phyloP scores from a whole-genome alignment of 2,329 filamentous ascomycete genomes.

The Ilyonectria mors-panacis region DNA sequence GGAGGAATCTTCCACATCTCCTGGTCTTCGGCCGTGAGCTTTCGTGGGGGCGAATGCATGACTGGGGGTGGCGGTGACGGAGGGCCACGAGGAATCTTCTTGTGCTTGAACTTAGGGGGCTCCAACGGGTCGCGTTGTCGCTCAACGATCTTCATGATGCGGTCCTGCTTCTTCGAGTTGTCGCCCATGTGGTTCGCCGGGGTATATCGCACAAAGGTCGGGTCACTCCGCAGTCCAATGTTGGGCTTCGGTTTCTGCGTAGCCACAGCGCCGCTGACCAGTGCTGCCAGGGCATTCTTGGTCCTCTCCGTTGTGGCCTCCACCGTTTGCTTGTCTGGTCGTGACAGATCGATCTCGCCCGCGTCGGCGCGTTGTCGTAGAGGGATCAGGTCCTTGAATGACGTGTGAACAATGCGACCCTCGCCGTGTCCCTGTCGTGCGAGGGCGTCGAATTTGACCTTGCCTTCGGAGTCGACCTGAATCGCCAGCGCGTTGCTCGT shows the following conservation, averaged over 20 bases:
- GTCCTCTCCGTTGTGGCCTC: slow-evolving; percentile 89
- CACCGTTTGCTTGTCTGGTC: slow-evolving; percentile 89
- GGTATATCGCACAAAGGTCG: slow-evolving; percentile 96
- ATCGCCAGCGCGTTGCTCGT: slow-evolving; percentile 92
- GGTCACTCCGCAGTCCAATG: slow-evolving; percentile 82
- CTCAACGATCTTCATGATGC: slow-evolving; percentile 99
- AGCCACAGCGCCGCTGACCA: slow-evolving; percentile 88
- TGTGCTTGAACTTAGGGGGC: slow-evolving; percentile 98
- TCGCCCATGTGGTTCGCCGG: slow-evolving; percentile 97
- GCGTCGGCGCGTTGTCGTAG: slow-evolving; percentile 93
- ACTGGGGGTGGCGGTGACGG: slow-evolving; percentile 94
- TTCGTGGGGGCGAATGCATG: slow-evolving; percentile 94
- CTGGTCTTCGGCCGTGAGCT: slow-evolving; percentile 96
- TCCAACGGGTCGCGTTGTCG: slow-evolving; percentile 95
- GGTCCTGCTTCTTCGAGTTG: slow-evolving; percentile 87
- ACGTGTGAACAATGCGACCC: slow-evolving; percentile 89
- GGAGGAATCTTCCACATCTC: slow-evolving; percentile 93
- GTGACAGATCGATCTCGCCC: slow-evolving; percentile 88
- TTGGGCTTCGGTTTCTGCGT: slow-evolving; percentile 98
- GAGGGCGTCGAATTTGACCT: slow-evolving; percentile 97
- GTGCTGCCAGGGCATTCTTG: slow-evolving; percentile 83
- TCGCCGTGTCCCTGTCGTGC: slow-evolving; percentile 90
- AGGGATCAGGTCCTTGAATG: slow-evolving; percentile 97
- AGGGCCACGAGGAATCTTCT: slow-evolving; percentile 95
- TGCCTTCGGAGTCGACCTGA: slow-evolving; percentile 91